Conservation (phyloP, 352 stramenopile species). For the Pythium brassicae region DNA sequence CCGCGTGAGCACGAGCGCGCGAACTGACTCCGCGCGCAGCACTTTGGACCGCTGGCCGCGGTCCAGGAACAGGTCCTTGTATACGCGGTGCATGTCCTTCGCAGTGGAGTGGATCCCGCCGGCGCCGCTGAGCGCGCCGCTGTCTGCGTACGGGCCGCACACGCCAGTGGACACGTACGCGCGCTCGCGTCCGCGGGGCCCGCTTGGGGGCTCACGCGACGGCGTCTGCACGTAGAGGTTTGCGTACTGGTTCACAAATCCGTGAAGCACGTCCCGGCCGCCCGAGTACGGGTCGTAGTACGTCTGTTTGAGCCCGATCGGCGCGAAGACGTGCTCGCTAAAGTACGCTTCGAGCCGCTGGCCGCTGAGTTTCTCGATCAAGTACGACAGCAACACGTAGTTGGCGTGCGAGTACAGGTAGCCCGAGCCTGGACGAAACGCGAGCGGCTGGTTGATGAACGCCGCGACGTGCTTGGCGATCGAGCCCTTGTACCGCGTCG, state of each 20-base stretch:
- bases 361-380: constrained; percentile 59
- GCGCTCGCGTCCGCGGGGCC: constrained; percentile 5
- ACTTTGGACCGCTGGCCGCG: constrained; percentile 38
- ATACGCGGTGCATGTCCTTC: constrained; percentile 59
- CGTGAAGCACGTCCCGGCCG: constrained; percentile 16
- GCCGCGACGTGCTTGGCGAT: constrained; percentile 30
- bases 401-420: constrained; percentile 52
- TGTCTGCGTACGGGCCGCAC: constrained; percentile 36
- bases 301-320: constrained; percentile 32
- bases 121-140: constrained; percentile 23
- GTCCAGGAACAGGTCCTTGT: constrained; percentile 51
- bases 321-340: constrained; percentile 29
- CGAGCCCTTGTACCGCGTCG: constrained; percentile 22
- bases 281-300: constrained; percentile 47
- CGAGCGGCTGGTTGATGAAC: constrained; percentile 51
- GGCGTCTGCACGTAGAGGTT: constrained; percentile 37
- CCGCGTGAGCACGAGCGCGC: constrained; percentile 32
- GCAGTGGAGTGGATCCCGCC: constrained; percentile 40
- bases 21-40: constrained; percentile 34
- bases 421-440: constrained; percentile 43
- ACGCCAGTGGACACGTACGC: constrained; percentile 38
- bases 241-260: constrained; percentile 47
- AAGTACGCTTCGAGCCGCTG: constrained; percentile 35
- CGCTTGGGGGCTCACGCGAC: background rate
- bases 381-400: constrained; percentile 52